Evolutionary conservation across 352 stramenopile species (phyloP), one percentile per base, ranked within the genome.

Genomic region (Pythium chondricola): DNA sequence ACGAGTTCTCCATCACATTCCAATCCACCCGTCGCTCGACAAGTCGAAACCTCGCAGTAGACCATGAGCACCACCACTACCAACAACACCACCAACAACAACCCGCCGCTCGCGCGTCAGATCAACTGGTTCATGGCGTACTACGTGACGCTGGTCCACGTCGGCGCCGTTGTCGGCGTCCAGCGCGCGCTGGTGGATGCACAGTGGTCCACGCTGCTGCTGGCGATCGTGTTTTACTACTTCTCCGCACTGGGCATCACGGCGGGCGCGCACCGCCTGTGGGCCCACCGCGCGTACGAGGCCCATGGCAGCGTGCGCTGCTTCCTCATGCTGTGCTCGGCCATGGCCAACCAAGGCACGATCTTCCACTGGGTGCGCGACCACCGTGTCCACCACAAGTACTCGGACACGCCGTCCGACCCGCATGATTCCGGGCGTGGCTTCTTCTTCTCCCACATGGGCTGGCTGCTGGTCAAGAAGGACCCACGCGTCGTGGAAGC

Each of bases 381-480:
- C 73, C 97, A 99, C 78, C 89, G 96, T 44, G 95, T 98, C 25
- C 97, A 99, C 71, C 97, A 99, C 88, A 99, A 99, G 72, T 97
- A 98, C 73, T 97, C 89, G 44, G 95, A 99, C 69, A 98, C 93
- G 16, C 70, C 86, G 18, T 83, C 83, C 3, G 88, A 97, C 53
- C 90, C 90, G 37, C 96, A 99, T 78, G 87, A 99, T 70, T 97
- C 97, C 9, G 95, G 74, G 20, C 81, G 93, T 17, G 97, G 97
- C 37, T 98, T 99, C 64, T 99, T 99, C 79, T 99, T 98, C 64
- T 85, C 97, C 9, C 97, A 99, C 76, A 98, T 99, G 80, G 97
- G 97, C 45, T 99, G 97, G 97, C 67, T 99, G 13, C 85, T 98
- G 29, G 76, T 98, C 20, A 98, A 98, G 78, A 98, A 99, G 69